A percentile compares a stretch with the other conserved stretches of the same genome.
Conservation (phyloP, 164 flowering plant genomes). For the Magnolia kwangsiensis region DNA sequence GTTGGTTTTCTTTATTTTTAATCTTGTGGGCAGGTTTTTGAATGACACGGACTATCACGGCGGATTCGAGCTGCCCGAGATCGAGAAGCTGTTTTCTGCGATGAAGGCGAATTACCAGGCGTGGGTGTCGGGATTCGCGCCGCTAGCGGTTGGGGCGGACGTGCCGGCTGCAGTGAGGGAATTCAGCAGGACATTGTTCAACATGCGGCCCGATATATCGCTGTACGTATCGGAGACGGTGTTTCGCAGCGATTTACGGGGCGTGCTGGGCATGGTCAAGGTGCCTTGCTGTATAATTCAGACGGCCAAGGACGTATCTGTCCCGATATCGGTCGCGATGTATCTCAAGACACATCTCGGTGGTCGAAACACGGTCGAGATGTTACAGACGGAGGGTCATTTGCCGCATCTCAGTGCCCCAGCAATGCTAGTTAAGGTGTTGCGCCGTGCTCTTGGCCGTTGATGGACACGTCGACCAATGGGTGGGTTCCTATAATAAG, state of each 20-base stretch:
- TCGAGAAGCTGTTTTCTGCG: constrained; percentile 77
- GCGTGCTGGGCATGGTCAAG: constrained; percentile 54
- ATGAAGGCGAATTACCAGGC: constrained; percentile 87
- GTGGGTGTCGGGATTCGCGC: constrained; percentile 91
- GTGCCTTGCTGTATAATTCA: constrained; percentile 87
- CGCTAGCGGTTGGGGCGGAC: constrained; percentile 91
- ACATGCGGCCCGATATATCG: constrained; percentile 92
- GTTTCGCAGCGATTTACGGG: constrained; percentile 72
- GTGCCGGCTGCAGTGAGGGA: constrained; percentile 89
- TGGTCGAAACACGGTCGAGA: constrained; percentile 65
- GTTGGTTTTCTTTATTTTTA: neutral
- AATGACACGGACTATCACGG: constrained; percentile 89
- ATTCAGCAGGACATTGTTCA: constrained; percentile 91
- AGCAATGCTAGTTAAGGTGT: constrained; percentile 43
- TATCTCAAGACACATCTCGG: constrained; percentile 70
- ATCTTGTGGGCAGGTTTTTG: constrained; percentile 40
- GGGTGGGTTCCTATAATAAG: neutral
- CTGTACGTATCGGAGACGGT: constrained; percentile 63
- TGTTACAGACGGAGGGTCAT: constrained; percentile 74
- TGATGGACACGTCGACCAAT: neutral
- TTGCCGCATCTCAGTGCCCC: constrained; percentile 92
- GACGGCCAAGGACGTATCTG: constrained; percentile 75
- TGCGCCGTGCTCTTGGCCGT: constrained; percentile 61
- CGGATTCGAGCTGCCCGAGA: constrained; percentile 74
- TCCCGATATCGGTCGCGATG: constrained; percentile 68